Percentiles rank a stretch among this genome's conserved stretches.
Conservation (phyloP, 148 eudicot species). For the Spergularia bocconei region DNA sequence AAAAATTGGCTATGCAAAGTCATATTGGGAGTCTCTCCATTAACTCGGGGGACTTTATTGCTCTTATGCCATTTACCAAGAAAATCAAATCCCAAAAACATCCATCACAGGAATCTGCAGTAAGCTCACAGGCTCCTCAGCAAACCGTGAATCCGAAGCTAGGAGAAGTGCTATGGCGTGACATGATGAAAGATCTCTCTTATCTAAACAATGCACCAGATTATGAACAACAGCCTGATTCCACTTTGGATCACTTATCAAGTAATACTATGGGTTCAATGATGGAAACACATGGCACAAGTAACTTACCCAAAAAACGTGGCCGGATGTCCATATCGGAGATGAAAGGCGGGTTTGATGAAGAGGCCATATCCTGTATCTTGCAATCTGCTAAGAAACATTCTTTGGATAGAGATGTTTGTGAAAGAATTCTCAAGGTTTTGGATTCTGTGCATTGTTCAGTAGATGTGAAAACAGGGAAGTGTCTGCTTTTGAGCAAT, state of each 20-base stretch:
- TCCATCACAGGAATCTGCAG: constrained; percentile 32
- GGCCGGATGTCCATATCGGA: constrained; percentile 30
- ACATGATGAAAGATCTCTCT: constrained; percentile 65
- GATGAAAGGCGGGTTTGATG: constrained; percentile 30
- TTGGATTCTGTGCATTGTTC: constrained; percentile 60
- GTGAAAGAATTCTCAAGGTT: constrained; percentile 37
- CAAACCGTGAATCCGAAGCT: constrained; percentile 31
- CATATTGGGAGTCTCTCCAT: constrained; percentile 42
- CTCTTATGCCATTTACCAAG: constrained; percentile 69
- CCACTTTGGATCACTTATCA: constrained; percentile 14
- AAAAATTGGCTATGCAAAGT: constrained; percentile 47
- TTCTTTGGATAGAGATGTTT: constrained; percentile 38
- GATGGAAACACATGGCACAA: background rate
- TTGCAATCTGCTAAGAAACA: constrained; percentile 33
- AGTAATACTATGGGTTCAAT: constrained; percentile 17
- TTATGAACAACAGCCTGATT: constrained; percentile 26
- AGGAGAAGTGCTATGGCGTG: constrained; percentile 63
- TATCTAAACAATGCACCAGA: constrained; percentile 29
- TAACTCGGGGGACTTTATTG: constrained; percentile 51
- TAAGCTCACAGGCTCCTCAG: constrained; percentile 19
- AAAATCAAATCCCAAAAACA: constrained; percentile 37
- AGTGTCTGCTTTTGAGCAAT: constrained; percentile 47
- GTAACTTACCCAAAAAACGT: constrained; percentile 29
- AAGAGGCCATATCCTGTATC: constrained; percentile 36
- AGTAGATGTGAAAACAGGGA: constrained; percentile 41